Conservation (phyloP, 2,329 filamentous ascomycete species). For the Diaporthe longicolla region DNA sequence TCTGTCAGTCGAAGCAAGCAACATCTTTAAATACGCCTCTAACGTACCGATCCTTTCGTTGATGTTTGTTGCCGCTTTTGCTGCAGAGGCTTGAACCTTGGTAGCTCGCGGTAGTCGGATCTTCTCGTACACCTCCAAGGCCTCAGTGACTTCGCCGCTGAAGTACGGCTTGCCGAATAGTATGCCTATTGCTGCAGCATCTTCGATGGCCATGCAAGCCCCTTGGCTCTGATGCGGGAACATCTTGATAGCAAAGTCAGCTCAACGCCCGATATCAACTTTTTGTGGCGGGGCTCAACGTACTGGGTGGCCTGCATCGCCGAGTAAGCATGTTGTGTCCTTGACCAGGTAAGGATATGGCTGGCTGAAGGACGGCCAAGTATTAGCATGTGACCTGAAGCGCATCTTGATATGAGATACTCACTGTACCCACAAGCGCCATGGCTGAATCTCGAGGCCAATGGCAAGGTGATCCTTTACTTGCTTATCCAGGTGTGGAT, state of each 20-base stretch:
- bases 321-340: conserved; percentile 68
- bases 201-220: conserved; percentile 78
- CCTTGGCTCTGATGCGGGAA: conserved; percentile 80
- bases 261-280: conserved; percentile 19
- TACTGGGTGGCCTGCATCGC: conserved; percentile 77
- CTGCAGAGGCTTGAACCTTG: conserved; percentile 69
- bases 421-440: conserved; percentile 75
- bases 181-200: conserved; percentile 74
- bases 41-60: conserved; percentile 71
- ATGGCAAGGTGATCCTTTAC: conserved; percentile 71
- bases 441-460: conserved; percentile 74
- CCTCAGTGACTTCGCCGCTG: conserved; percentile 61
- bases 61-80: conserved; percentile 72
- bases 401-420: conserved; percentile 32
- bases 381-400: background rate
- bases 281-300: conserved; percentile 37
- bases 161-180: conserved; percentile 67
- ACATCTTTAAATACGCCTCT: background rate
- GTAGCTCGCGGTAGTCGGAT: conserved; percentile 69
- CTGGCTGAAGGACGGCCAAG: conserved; percentile 49
- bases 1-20: background rate
- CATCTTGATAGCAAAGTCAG: conserved; percentile 58
- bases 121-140: conserved; percentile 65
- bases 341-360: conserved; percentile 72
- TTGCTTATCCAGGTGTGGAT: conserved; percentile 70